These are phyloP conservation scores for Crithidia brevicula DNA, from an alignment of 208 protist genomes.

Conservation along the genomic window DNA sequence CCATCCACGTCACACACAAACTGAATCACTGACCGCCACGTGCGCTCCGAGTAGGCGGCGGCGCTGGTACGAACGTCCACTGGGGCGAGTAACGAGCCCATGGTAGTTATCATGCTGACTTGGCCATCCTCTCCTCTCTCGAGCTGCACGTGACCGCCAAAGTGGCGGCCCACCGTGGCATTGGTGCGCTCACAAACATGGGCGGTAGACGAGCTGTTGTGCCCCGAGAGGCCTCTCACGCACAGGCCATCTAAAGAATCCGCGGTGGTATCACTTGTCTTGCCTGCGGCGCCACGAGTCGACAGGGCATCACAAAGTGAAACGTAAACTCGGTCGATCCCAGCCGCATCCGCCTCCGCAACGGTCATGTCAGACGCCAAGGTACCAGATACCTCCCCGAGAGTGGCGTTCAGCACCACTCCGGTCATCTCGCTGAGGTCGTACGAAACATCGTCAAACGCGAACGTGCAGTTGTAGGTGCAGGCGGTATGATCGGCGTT, in stretches of 20 bases:
- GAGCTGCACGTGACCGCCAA: not conserved
- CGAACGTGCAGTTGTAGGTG: not conserved
- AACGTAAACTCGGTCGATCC: constrained; percentile 1
- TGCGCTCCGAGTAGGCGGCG: not conserved
- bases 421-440: constrained; percentile 3
- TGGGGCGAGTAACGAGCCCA: not conserved
- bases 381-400: not conserved
- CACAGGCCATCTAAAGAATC: not conserved
- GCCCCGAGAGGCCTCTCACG: not conserved
- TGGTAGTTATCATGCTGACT: not conserved
- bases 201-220: constrained; percentile 26
- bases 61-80: not conserved
- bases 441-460: constrained; percentile 3
- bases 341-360: constrained; percentile 9
- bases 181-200: constrained; percentile 17
- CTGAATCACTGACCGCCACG: constrained; percentile 1
- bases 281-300: not conserved
- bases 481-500: constrained; percentile 1
- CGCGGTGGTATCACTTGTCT: not conserved
- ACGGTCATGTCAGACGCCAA: not conserved
- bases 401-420: constrained; percentile 1
- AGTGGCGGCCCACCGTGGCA: not conserved
- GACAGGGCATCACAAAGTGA: constrained; percentile 15
- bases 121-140: not conserved
- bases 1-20: not conserved